Conservation (phyloP, 805 yeast species). For the Hemisphaericaspora nanyangensis region DNA sequence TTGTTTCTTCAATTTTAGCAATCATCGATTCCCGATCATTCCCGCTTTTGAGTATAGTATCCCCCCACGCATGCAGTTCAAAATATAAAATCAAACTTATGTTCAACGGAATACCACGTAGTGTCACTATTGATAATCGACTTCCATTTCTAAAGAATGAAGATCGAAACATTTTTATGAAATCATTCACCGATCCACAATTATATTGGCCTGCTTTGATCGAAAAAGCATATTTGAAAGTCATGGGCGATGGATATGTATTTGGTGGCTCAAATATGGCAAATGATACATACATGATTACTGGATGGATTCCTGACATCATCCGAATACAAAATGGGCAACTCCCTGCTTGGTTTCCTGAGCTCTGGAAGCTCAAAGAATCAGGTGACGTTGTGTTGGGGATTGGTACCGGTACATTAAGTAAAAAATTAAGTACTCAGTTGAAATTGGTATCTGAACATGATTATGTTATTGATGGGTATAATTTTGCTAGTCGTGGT, state of each 20-base stretch:
- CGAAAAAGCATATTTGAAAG: constrained; percentile 70
- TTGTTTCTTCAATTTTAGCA: constrained; percentile 65
- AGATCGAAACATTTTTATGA: constrained; percentile 28
- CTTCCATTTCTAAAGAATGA: constrained; percentile 36
- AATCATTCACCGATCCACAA: constrained; percentile 27
- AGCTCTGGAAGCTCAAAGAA: constrained; percentile 22
- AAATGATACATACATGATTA: constrained; percentile 57
- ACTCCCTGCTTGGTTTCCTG: constrained; percentile 18
- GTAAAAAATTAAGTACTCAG: constrained; percentile 27
- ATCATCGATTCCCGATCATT: constrained; percentile 18
- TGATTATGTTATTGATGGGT: constrained; percentile 58
- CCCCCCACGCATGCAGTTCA: constrained; percentile 19
- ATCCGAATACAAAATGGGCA: constrained; percentile 36
- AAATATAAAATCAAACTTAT: constrained; percentile 38
- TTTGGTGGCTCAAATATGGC: constrained; percentile 75
- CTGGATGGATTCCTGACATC: constrained; percentile 73
- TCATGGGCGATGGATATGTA: constrained; percentile 55
- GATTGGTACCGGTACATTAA: constrained; percentile 59
- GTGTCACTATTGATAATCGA: constrained; percentile 43
- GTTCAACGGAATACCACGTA: constrained; percentile 52
- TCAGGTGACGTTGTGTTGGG: constrained; percentile 48
- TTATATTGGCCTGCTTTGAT: constrained; percentile 66
- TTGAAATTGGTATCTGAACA: constrained; percentile 52
- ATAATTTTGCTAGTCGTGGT: constrained; percentile 7
- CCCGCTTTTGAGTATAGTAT: constrained; percentile 18